Percentiles rank a stretch among this genome's conserved stretches.
phyloP scores from a whole-genome alignment of 306 rosid genomes.

The Rubus idaeus region DNA sequence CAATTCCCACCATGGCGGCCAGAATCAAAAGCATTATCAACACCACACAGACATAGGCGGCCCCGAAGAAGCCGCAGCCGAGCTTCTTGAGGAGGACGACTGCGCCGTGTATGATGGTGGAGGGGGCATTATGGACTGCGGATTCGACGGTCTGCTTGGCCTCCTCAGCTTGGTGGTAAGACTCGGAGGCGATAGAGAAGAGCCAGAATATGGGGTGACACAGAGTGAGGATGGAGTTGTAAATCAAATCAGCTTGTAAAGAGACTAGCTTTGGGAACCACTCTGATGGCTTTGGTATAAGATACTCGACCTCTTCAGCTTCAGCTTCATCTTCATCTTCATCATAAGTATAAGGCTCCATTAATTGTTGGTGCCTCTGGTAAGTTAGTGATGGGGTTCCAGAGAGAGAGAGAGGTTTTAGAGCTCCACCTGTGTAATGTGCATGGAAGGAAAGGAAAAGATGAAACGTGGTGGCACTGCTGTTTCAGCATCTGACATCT shows the following conservation, averaged over 20 bases:
- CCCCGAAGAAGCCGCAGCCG: constrained; percentile 50
- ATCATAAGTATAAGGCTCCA: constrained; percentile 19
- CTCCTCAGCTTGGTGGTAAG: constrained; percentile 48
- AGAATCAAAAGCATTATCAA: constrained; percentile 41
- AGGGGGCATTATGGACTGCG: constrained; percentile 32
- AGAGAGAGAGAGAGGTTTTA: no score
- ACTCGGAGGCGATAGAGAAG: constrained; percentile 38
- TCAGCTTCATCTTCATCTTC: constrained; percentile 21
- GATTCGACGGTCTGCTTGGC: constrained; percentile 41
- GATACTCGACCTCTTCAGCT: not conserved
- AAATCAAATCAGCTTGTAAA: constrained; percentile 50
- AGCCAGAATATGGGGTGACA: constrained; percentile 40
- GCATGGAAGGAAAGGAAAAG: constrained; percentile 31
- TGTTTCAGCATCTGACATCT: constrained; percentile 32
- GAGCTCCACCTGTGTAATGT: constrained; percentile 42
- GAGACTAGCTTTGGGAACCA: constrained; percentile 39
- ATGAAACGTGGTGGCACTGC: constrained; percentile 35
- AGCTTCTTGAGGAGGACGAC: constrained; percentile 42
- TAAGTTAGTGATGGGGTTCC: not conserved
- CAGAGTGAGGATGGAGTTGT: constrained; percentile 38
- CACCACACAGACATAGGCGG: constrained; percentile 51
- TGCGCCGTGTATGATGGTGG: constrained; percentile 29
- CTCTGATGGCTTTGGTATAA: constrained; percentile 39
- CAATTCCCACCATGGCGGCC: constrained; percentile 47
- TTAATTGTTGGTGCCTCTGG: constrained; percentile 16